A percentile compares a stretch with the other conserved stretches of the same genome.
Conservation (phyloP, 2,329 filamentous ascomycete species). For the Fusarium sp. region DNA sequence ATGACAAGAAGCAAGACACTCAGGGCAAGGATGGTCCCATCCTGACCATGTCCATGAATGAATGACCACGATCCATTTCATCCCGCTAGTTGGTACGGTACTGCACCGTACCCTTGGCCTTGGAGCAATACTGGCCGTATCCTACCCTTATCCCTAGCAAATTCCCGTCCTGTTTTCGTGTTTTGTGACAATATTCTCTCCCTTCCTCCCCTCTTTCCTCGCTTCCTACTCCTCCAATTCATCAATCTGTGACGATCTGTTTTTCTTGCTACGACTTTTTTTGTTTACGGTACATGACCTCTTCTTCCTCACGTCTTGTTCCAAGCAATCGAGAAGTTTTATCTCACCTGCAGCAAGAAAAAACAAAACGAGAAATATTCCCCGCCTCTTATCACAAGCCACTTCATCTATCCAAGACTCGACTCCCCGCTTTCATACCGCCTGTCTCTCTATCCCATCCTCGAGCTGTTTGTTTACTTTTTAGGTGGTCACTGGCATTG, state of each 20-base stretch:
- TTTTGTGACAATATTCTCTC: conserved; percentile 21
- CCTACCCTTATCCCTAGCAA: conserved; percentile 20
- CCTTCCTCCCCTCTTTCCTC: conserved; percentile 11
- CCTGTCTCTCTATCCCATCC: conserved; percentile 21
- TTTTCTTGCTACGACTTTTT: conserved; percentile 7
- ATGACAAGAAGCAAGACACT: conserved; percentile 9
- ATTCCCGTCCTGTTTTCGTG: conserved; percentile 35
- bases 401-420: conserved; percentile 31
- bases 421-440: conserved; percentile 26
- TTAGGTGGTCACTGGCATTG: conserved; percentile 31
- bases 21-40: conserved; percentile 30
- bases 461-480: conserved; percentile 40
- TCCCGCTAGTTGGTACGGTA: conserved; percentile 33
- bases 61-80: conserved; percentile 36
- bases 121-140: not conserved
- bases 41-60: conserved; percentile 17
- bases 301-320: conserved; percentile 11
- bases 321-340: conserved; percentile 4
- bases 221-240: conserved; percentile 18
- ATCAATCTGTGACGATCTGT: conserved; percentile 24
- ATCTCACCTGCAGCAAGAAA: conserved; percentile 25
- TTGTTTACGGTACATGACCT: conserved; percentile 17
- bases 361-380: conserved; percentile 18
- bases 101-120: not conserved
- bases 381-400: conserved; percentile 22